Base-by-base conservation (phyloP, 2,329 filamentous ascomycete genomes). In the Aspergillus phoenicis region DNA sequence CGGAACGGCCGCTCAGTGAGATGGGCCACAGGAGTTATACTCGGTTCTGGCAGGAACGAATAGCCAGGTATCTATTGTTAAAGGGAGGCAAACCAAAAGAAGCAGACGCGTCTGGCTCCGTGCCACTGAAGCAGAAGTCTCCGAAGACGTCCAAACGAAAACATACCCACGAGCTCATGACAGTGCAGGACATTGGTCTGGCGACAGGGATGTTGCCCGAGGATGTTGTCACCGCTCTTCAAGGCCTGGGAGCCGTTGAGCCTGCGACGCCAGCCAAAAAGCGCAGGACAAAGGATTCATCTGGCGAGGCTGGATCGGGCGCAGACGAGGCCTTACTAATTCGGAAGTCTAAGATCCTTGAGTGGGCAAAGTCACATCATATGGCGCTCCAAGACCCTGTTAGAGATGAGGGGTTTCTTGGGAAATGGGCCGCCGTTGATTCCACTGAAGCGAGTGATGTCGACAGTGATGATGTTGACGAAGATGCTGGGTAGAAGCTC, bases 1-100 rank as follows among this genome's bases (percentile, higher is more conserved):
- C 95, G 0, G 95, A 99, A 80, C 95, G 96, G 75, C 95, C 94
- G 8, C 88, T 98, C 48, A 95, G 91, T 20, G 90, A 94, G 63
- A 84, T 96, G 52, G 94, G 94, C 1, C 86, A 87, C 67, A 90
- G 87, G 70, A 92, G 92, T 3, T 98, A 98, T 77, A 84, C 85
- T 68, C 84, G 90, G 5, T 97, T 91, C 77, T 98, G 94, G 94
- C 88, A 89, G 1, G 88, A 89, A 47, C 91, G 95, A 67, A 88
- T 97, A 63, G 89, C 89, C 5, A 83, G 91, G n/a, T 91, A 78
- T 59, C 76, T 88, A 26, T 75, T 88, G 26, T 72, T 85, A n/a
- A 74, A 72, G 49, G 71, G 67, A 10, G 65, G 75, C 33, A 64
- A 69, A 54, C 33, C 68, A 56, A 58, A 63, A 15, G 70, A 71